These are phyloP conservation scores for Kwoniella botswanensis DNA, from an alignment of 768 basidiomycete species.

Conservation along the genomic window DNA sequence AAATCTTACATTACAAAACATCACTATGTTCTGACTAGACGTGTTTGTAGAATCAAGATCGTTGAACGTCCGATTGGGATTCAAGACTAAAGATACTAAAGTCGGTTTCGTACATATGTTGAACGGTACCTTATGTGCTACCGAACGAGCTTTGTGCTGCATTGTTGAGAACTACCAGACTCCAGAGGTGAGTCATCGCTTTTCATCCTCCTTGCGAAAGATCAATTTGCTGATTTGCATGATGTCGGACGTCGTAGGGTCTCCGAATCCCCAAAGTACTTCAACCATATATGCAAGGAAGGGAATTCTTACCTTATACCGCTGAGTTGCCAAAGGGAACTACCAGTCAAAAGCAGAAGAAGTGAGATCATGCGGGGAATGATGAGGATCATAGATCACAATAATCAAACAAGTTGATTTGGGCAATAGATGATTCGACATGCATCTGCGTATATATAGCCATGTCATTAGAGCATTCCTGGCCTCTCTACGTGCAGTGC, in stretches of 20 bases:
- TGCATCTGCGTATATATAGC: conserved; percentile 1
- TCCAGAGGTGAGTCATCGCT: conserved; percentile 69
- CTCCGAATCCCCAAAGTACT: conserved; percentile 86
- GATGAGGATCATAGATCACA: not conserved
- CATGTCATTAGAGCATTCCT: not conserved
- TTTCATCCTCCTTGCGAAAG: not conserved
- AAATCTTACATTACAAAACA: not conserved
- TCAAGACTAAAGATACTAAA: conserved; percentile 86
- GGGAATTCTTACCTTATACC: conserved; percentile 63
- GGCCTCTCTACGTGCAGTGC: no score
- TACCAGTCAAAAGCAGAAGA: conserved; percentile 55
- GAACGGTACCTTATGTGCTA: conserved; percentile 94
- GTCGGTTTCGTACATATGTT: conserved; percentile 99
- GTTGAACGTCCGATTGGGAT: conserved; percentile 89
- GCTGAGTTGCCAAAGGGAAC: conserved; percentile 58
- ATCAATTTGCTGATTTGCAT: conserved; percentile 6
- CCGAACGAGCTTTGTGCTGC: conserved; percentile 94
- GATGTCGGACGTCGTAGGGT: conserved; percentile 65
- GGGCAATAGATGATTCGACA: not conserved
- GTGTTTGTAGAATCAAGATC: conserved; percentile 75
- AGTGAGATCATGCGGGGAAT: conserved; percentile 12
- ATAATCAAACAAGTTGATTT: not conserved
- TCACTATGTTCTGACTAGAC: no score
- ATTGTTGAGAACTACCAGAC: conserved; percentile 99
- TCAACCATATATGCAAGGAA: conserved; percentile 93